Conservation (phyloP, 805 yeast genomes). For the Cyberlindnera petersonii region DNA sequence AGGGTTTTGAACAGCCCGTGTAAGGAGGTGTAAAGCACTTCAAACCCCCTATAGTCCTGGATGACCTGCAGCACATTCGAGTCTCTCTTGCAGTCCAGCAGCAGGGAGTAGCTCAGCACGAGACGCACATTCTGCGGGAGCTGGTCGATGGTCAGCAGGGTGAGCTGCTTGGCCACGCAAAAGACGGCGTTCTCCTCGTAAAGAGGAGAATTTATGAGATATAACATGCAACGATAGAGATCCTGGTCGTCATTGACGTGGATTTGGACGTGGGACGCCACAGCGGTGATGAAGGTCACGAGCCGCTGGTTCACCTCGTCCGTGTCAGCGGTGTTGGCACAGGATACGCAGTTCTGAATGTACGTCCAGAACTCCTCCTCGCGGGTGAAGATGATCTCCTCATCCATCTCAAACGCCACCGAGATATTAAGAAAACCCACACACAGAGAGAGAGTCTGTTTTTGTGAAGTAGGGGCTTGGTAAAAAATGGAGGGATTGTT, state of each 20-base stretch:
- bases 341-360: conserved; percentile 14
- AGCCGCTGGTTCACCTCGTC: conserved; percentile 19
- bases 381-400: conserved; percentile 20
- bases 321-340: conserved; percentile 10
- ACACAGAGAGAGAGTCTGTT: too few relatives aligned
- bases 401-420: conserved; percentile 16
- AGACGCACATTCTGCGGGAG: conserved; percentile 36
- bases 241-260: conserved; percentile 29
- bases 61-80: conserved; percentile 40
- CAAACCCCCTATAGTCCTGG: conserved; percentile 50
- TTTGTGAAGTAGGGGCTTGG: too few relatives aligned
- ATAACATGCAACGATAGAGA: conserved; percentile 33
- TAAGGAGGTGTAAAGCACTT: conserved; percentile 39
- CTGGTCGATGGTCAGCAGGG: conserved; percentile 37
- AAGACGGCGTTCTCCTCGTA: conserved; percentile 39
- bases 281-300: conserved; percentile 22
- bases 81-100: conserved; percentile 43
- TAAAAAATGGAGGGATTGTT: not conserved
- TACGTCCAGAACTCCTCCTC: conserved; percentile 22
- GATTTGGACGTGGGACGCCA: conserved; percentile 25
- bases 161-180: conserved; percentile 47
- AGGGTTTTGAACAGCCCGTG: conserved; percentile 29
- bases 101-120: conserved; percentile 39
- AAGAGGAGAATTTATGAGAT: conserved; percentile 30
- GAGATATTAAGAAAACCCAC: too few relatives aligned